Percentiles rank a stretch among this genome's conserved stretches.
Evolutionary conservation across 495 filamentous ascomycete genomes (phyloP).

Genomic region (Xylaria cubensis): DNA sequence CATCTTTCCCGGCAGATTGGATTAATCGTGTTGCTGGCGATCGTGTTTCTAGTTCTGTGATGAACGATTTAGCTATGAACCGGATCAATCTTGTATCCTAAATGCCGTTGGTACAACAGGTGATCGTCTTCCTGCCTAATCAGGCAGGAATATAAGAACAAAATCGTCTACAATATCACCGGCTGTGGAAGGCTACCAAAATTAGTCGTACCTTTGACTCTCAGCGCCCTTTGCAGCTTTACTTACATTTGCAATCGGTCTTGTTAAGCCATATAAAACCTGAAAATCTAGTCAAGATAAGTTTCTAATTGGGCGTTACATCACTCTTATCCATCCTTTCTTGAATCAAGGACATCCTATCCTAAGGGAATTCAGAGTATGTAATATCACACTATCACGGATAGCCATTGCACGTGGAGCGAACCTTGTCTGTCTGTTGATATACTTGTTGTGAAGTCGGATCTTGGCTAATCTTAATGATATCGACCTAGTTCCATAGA

Average conservation of each 20-base stretch:
- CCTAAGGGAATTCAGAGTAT: neutral
- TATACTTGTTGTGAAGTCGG: neutral
- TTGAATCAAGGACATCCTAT: neutral
- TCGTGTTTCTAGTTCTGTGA: neutral
- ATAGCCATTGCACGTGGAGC: neutral
- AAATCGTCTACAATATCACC: neutral
- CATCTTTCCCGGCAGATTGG: neutral
- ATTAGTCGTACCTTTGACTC: neutral
- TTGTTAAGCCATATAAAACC: neutral
- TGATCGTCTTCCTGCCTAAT: neutral
- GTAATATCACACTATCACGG: neutral
- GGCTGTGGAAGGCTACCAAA: neutral
- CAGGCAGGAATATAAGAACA: neutral
- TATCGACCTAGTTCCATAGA: neutral
- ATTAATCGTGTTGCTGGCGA: neutral
- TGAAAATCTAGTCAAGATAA: neutral
- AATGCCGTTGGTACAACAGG: neutral
- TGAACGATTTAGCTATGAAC: neutral
- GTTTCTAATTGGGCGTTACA: neutral
- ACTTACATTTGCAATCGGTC: neutral
- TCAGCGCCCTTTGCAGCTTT: neutral
- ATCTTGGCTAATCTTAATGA: neutral
- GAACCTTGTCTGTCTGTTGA: neutral
- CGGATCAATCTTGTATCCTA: neutral
- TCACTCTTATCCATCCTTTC: neutral